Evolutionary conservation across 176 grass and related monocot species (phyloP).

Genomic region (Oryza meridionalis): DNA sequence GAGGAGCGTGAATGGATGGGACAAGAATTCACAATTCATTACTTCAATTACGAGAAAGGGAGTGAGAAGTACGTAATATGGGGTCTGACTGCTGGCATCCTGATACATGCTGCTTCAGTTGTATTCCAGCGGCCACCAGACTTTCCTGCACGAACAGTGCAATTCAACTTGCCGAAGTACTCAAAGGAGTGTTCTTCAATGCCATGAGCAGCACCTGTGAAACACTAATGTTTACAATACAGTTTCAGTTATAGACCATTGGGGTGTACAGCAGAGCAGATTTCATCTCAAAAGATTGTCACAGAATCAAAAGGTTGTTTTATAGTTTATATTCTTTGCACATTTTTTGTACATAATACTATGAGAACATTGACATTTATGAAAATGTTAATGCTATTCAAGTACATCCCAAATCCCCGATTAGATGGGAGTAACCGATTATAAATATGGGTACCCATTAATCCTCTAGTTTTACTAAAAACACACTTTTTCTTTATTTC

Average conservation of each 20-base stretch:
- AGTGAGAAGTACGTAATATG: constrained; percentile 59
- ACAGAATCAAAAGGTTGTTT: neutral
- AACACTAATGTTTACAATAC: constrained; percentile 1
- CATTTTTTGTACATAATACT: neutral
- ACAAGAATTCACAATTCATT: constrained; percentile 56
- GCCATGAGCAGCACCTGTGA: constrained; percentile 41
- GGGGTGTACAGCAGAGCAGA: neutral
- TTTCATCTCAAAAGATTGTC: neutral
- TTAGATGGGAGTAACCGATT: neutral
- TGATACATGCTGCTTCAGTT: constrained; percentile 70
- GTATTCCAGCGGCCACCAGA: constrained; percentile 54
- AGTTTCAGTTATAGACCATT: neutral
- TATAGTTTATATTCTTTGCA: constrained; percentile 8
- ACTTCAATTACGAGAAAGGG: constrained; percentile 53
- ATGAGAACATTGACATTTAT: neutral
- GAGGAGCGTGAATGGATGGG: constrained; percentile 74
- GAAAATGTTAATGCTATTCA: neutral
- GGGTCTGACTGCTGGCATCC: constrained; percentile 67
- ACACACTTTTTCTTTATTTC: neutral
- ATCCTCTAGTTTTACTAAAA: neutral
- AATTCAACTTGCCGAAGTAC: constrained; percentile 51
- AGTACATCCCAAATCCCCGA: neutral
- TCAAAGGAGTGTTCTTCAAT: constrained; percentile 45
- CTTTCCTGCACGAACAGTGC: constrained; percentile 56
- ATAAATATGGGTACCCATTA: neutral